Evolutionary conservation across 106 monocot species (phyloP), one percentile per base, ranked within the genome.

Genomic region (Iris macrosiphon): DNA sequence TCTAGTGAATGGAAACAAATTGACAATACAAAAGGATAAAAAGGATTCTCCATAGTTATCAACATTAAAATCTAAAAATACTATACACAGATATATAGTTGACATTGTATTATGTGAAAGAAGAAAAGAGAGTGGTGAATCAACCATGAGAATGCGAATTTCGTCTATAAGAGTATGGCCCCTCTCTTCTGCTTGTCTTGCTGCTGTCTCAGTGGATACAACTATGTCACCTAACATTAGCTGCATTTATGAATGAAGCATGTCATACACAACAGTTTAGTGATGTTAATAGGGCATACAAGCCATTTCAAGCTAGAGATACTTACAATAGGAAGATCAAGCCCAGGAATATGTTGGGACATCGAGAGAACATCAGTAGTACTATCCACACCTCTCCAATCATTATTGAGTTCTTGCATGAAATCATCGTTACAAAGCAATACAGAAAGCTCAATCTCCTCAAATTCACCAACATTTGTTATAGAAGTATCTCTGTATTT

Each of bases 151-250:
- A 40, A 93, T 75, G 20, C 87, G 73, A 31, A 93, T 74, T 78
- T 93, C 93, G 64, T 93, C 93, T 42, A 93, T 68, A 77, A 93
- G 74, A 1, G 80, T 75, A 49, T 87, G 83, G 2, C 80, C 77
- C 63, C 74, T 80, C 77, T 88, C 93, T 45, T 72, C 72, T 13
- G 93, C 93, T 71, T 93, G 93, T 59, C 80, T 80, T 45, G 69
- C 65, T 69, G 93, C 83, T 37, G 93, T 88, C 65, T 93, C 93
- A 44, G 88, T 66, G 26, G 93, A 87, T 61, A 93, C 84, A 24
- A 80, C 87, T 61, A 93, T 68, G 49, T 93, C 84, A 45, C 93
- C 93, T 43, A 93, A 51, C 70, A 83, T 72, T 61, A 93, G 55
- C 92, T 93, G 76, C n/a, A n/a, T n/a, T 73, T 23, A 37, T 11